Base-by-base conservation (phyloP, 371 early-diverging fungal species). In the Batkoa obscura region DNA sequence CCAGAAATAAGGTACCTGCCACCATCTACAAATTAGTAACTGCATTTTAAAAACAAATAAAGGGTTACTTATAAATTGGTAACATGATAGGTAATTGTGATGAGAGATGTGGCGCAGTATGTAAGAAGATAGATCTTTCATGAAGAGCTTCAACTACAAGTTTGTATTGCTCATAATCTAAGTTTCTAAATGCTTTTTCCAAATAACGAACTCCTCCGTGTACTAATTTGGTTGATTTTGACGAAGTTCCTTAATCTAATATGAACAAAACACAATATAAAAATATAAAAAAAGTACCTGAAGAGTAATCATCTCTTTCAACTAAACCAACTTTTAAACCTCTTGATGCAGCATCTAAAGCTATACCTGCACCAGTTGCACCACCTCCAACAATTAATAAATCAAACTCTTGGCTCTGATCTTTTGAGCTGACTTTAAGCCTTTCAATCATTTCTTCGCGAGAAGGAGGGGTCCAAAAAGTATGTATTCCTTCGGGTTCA, bases 141-240 rank as follows among this genome's bases (percentile, higher is more conserved):
- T 88, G 86, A 59, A 99, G 75, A 2, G 99, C 99, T 63, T 99
- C 97, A 36, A 74, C 70, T 30, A 99, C 99, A 41, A 99, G 75
- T 66, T 89, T 87, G 79, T 90, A 95, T 67, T 99, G 99, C 68
- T 85, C 94, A 67, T 84, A 84, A 63, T 95, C 97, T 17, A 95
- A 69, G 50, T 94, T 88, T 73, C 81, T 78, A 51, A 99, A 78
- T 2, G 99, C 99, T 72, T 98, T 97, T 70, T 98, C 96, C 59
- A 99, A 76, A 69, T 99, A 99, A 54, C 99, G 80, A 38, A 99
- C 96, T 63, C 99, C 99, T 57, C 99, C 99, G 65, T 99, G 99
- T 17, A 99, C 89, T 10, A 99, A 77, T 65, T 99, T 99, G 3
- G 99, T 99, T 15, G 88, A 88, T 60, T 95, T 79, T 1, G 97